phyloP scores from a whole-genome alignment of 2,329 filamentous ascomycete genomes.

The Pseudogymnoascus sp. region DNA sequence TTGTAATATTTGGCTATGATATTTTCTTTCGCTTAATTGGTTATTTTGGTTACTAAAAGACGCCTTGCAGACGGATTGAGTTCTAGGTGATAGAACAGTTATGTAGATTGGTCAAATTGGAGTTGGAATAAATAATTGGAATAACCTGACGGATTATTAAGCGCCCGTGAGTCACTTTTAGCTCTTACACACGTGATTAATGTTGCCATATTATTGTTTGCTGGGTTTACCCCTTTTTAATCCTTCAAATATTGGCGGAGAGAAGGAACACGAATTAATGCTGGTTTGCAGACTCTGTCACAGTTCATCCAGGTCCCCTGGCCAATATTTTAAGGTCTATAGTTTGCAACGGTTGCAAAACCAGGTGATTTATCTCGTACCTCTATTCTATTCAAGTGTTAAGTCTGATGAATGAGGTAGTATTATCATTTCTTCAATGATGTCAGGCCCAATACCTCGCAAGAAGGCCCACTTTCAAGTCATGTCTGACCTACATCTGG shows the following conservation, averaged over 20 bases:
- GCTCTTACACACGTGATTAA: conserved; percentile 3
- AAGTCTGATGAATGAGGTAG: background rate
- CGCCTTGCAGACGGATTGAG: background rate
- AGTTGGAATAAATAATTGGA: conserved; percentile 3
- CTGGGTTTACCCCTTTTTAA: background rate
- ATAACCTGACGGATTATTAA: background rate
- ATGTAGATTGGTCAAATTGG: conserved; percentile 1
- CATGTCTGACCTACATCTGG: conserved; percentile 47
- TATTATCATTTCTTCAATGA: background rate
- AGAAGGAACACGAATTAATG: background rate
- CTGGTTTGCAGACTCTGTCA: background rate
- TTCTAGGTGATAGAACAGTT: background rate
- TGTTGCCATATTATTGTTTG: background rate
- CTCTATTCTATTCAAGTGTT: background rate
- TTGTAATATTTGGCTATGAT: background rate
- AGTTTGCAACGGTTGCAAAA: background rate
- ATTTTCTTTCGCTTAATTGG: background rate
- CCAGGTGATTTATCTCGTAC: background rate
- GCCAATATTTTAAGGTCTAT: background rate
- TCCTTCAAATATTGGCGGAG: background rate
- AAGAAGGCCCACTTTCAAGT: conserved; percentile 32
- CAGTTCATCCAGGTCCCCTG: no score
- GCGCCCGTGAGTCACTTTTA: conserved; percentile 5
- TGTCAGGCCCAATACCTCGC: background rate
- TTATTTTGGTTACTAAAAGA: background rate